Evolutionary conservation across 2,329 filamentous ascomycete species (phyloP).

Genomic region (Nemania bipapillata): DNA sequence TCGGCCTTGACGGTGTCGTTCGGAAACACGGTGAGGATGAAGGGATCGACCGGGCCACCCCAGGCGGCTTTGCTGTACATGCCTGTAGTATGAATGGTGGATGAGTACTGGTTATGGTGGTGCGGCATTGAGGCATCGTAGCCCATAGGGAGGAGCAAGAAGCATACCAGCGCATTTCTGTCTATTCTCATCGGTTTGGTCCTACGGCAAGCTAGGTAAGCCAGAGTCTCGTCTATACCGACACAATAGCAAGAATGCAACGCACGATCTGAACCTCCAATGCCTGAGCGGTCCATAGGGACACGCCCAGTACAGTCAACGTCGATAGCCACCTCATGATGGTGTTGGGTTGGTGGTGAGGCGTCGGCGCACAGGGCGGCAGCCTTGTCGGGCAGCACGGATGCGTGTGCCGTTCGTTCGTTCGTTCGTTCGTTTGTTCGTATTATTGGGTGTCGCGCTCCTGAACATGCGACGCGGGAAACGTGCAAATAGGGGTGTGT

Average conservation of each 20-base stretch:
- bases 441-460: neutral
- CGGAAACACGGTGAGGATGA: constrained; percentile 85
- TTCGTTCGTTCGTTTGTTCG: too few species aligned
- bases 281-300: constrained; percentile 64
- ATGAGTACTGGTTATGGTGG: constrained; percentile 22
- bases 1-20: constrained; percentile 67
- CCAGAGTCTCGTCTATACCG: neutral
- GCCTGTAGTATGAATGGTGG: constrained; percentile 61
- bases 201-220: constrained; percentile 60
- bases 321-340: constrained; percentile 66
- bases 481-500: neutral
- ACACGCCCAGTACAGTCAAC: constrained; percentile 64
- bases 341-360: constrained; percentile 37
- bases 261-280: constrained; percentile 69
- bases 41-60: constrained; percentile 88
- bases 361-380: constrained; percentile 47
- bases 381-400: constrained; percentile 46
- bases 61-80: constrained; percentile 94
- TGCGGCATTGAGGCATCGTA: neutral
- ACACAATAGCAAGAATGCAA: constrained; percentile 18
- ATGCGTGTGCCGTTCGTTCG: constrained; percentile 36
- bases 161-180: constrained; percentile 77
- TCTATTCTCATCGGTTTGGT: constrained; percentile 77
- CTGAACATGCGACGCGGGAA: constrained; percentile 3
- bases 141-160: neutral